Conservation (phyloP, 495 filamentous ascomycete species). For the Penicillium soppii region DNA sequence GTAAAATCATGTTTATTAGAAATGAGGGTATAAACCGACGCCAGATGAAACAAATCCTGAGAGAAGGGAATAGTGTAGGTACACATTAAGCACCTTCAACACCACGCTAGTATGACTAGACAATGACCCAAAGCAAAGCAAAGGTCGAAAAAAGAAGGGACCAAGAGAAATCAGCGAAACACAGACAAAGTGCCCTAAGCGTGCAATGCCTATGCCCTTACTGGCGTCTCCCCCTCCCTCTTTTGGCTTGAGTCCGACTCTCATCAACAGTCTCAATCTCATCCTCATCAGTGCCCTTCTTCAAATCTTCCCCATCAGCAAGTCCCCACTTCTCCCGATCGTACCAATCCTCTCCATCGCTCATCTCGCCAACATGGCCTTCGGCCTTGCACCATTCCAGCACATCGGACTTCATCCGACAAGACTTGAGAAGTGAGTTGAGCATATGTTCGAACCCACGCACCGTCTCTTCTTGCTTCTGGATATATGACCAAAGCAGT, state of each 20-base stretch:
- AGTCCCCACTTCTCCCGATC: conserved; percentile 87
- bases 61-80: neutral
- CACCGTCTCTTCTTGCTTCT: conserved; percentile 94
- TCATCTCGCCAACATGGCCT: conserved; percentile 80
- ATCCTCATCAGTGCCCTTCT: conserved; percentile 90
- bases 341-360: conserved; percentile 95
- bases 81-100: conserved; percentile 22
- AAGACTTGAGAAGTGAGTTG: conserved; percentile 70
- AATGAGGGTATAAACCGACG: conserved; percentile 11
- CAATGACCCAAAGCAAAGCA: neutral
- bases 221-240: conserved; percentile 42
- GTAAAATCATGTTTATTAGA: conserved; percentile 4
- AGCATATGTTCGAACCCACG: conserved; percentile 76
- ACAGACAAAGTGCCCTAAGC: neutral
- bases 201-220: conserved; percentile 10
- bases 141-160: neutral
- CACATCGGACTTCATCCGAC: conserved; percentile 75
- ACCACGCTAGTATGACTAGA: conserved; percentile 23
- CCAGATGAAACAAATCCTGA: conserved; percentile 7
- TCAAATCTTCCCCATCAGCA: conserved; percentile 68
- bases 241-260: conserved; percentile 73
- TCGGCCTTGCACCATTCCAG: conserved; percentile 88
- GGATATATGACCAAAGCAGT: conserved; percentile 79
- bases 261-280: conserved; percentile 74
- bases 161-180: neutral